phyloP scores from a whole-genome alignment of 1,284 basidiomycete species.

The Volvariella surrecta region DNA sequence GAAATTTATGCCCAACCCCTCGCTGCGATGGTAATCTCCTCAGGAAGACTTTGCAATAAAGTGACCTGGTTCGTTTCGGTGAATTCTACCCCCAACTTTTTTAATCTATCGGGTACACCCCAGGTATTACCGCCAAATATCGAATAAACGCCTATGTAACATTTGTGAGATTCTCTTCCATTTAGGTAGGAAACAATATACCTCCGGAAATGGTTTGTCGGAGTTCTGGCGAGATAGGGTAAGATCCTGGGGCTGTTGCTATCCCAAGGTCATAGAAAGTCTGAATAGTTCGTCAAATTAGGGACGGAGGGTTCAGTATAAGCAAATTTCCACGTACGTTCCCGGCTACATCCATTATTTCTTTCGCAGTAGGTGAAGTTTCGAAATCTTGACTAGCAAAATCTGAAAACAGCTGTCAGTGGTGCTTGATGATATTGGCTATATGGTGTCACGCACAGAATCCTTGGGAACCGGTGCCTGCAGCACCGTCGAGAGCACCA shows the following conservation, averaged over 20 bases:
- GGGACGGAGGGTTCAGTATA: no score
- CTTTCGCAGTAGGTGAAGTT: no score
- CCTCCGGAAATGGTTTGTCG: background rate
- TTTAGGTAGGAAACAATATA: background rate
- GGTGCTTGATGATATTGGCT: no score
- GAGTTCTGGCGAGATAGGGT: background rate
- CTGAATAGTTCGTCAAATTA: no score
- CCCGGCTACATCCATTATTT: no score
- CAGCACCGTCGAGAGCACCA: conserved; percentile 27
- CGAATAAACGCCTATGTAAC: conserved; percentile 30
- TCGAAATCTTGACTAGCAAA: no score
- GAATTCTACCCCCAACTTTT: conserved; percentile 30
- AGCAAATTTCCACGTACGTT: no score
- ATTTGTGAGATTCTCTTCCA: background rate
- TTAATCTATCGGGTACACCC: conserved; percentile 23
- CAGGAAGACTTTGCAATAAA: conserved; percentile 24
- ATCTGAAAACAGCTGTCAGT: no score
- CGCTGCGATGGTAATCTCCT: conserved; percentile 23
- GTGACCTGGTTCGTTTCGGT: conserved; percentile 22
- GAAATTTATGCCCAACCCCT: conserved; percentile 1
- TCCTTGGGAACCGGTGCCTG: conserved; percentile 30
- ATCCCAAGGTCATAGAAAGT: background rate
- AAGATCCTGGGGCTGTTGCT: background rate
- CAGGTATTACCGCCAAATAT: conserved; percentile 28
- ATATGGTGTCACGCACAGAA: conserved; percentile 19